Evolutionary conservation across 352 stramenopile species (phyloP).

Genomic region (Pythium coloratum): DNA sequence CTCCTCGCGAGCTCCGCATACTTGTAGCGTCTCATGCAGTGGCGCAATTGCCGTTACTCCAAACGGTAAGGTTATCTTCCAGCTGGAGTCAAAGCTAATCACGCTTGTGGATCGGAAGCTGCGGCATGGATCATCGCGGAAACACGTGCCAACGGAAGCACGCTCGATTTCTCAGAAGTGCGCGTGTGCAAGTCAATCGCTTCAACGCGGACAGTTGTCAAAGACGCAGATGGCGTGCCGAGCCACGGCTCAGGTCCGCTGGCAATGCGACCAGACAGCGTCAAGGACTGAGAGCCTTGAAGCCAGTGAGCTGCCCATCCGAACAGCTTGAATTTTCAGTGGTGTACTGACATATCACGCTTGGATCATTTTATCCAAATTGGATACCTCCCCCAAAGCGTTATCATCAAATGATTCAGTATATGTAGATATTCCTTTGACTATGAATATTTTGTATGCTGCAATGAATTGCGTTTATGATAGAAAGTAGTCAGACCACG

Average conservation of each 20-base stretch:
- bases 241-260: not conserved
- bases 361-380: not conserved
- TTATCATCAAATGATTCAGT: not conserved
- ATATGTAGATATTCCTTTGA: not conserved
- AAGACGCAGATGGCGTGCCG: not conserved
- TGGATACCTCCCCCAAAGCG: not conserved
- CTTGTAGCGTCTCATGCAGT: not conserved
- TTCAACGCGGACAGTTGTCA: not conserved
- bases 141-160: not conserved
- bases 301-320: not conserved
- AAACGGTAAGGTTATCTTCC: not conserved
- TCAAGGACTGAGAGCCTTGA: constrained; percentile 2
- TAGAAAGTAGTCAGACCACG: constrained; percentile 3
- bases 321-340: not conserved
- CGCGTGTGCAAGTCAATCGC: not conserved
- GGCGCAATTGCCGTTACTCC: not conserved
- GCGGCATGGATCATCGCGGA: not conserved
- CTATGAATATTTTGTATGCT: not conserved
- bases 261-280: not conserved
- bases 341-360: constrained; percentile 1
- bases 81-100: not conserved
- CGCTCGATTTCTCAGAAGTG: not conserved
- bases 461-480: not conserved
- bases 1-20: not conserved
- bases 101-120: not conserved